Evolutionary conservation across 257 asterid species (phyloP).

Genomic region (Fraxinus excelsior): DNA sequence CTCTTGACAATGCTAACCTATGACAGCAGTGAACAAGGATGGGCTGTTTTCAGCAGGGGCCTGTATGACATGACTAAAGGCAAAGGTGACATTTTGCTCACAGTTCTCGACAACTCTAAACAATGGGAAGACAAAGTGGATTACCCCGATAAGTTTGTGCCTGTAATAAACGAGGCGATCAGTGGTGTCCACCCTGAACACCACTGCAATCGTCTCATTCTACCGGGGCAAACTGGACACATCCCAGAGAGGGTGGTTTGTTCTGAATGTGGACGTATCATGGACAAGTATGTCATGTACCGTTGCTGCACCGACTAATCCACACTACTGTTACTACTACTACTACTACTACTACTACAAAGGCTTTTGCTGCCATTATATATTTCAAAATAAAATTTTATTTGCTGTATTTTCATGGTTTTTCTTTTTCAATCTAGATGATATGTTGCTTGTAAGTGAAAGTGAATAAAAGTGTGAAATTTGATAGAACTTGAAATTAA

Average conservation of each 20-base stretch:
- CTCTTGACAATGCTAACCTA: conserved; percentile 58
- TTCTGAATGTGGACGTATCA: conserved; percentile 68
- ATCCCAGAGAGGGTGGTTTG: conserved; percentile 75
- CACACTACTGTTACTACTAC: not conserved
- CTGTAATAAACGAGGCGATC: conserved; percentile 47
- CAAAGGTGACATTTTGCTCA: conserved; percentile 45
- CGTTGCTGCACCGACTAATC: conserved; percentile 77
- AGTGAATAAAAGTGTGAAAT: too few relatives aligned
- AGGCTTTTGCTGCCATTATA: not conserved
- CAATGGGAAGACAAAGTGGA: conserved; percentile 53
- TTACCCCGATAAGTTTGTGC: conserved; percentile 51
- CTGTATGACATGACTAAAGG: conserved; percentile 55
- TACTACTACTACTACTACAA: not conserved
- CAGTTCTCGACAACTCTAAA: conserved; percentile 37
- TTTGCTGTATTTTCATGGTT: not conserved
- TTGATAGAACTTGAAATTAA: too few relatives aligned
- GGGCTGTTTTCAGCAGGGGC: conserved; percentile 83
- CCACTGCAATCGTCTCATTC: conserved; percentile 75
- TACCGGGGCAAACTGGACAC: conserved; percentile 61
- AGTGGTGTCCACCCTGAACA: conserved; percentile 53
- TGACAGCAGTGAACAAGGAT: conserved; percentile 75
- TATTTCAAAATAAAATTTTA: not conserved
- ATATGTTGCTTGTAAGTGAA: too few relatives aligned
- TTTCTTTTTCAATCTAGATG: too few relatives aligned
- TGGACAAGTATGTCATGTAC: conserved; percentile 87